Conservation (phyloP, 805 yeast species). For the Nakazawaea laoshanensis region DNA sequence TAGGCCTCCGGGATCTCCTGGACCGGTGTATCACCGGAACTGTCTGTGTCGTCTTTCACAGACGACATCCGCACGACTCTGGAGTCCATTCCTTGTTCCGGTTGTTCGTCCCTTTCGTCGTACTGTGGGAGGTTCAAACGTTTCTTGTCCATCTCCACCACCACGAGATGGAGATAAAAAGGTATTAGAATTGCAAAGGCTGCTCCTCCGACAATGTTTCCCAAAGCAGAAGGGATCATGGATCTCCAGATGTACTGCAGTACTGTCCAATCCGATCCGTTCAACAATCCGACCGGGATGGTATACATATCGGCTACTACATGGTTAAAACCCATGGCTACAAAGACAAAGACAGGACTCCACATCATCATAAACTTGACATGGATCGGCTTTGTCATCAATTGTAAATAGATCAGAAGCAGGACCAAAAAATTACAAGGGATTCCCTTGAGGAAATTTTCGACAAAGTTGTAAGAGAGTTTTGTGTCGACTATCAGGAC, state of each 20-base stretch:
- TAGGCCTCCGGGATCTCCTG: too few relatives aligned
- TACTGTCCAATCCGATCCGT: conserved; percentile 51
- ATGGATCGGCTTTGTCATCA: conserved; percentile 73
- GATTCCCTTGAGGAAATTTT: conserved; percentile 60
- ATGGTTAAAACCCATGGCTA: conserved; percentile 71
- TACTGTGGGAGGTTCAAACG: conserved; percentile 55
- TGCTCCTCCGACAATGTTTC: conserved; percentile 75
- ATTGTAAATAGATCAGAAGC: conserved; percentile 66
- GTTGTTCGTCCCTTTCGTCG: conserved; percentile 74
- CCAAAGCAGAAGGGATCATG: conserved; percentile 61
- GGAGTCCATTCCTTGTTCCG: conserved; percentile 68
- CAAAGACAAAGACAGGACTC: conserved; percentile 71
- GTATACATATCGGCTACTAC: conserved; percentile 78
- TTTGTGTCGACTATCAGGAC: conserved; percentile 35
- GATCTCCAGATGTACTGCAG: conserved; percentile 66
- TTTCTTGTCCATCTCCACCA: conserved; percentile 63
- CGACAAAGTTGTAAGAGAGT: conserved; percentile 37
- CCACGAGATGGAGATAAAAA: conserved; percentile 64
- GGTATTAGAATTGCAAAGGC: conserved; percentile 58
- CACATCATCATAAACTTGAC: conserved; percentile 58
- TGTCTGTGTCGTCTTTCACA: too few relatives aligned
- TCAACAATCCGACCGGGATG: conserved; percentile 57
- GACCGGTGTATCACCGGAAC: too few relatives aligned
- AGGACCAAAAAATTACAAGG: conserved; percentile 77
- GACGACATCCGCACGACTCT: conserved; percentile 53